Evolutionary conservation across 306 rosid species (phyloP).

Genomic region (Crataegus laevigata): DNA sequence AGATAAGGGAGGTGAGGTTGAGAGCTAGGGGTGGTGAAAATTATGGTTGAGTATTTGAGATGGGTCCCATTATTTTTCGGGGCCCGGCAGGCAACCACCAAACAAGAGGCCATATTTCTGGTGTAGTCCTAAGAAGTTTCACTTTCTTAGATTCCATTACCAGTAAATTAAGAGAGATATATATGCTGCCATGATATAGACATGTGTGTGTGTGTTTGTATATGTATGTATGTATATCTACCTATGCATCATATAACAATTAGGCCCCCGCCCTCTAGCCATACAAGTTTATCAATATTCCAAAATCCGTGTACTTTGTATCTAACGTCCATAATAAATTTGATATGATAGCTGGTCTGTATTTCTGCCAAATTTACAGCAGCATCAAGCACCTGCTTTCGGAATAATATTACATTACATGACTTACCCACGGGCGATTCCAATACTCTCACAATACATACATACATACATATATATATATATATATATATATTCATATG

Average conservation of each 20-base stretch:
- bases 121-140: constrained; percentile 21
- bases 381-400: not conserved
- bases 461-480: no score
- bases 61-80: constrained; percentile 20
- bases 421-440: not conserved
- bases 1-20: not conserved
- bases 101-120: constrained; percentile 40
- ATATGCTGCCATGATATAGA: not conserved
- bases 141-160: constrained; percentile 26
- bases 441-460: not conserved
- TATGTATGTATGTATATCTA: not conserved
- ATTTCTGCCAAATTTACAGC: not conserved
- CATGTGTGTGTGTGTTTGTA: not conserved
- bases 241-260: not conserved
- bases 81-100: constrained; percentile 62
- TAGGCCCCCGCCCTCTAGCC: not conserved
- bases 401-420: not conserved
- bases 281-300: not conserved
- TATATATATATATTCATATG: no score
- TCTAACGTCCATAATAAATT: not conserved
- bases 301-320: not conserved
- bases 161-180: constrained; percentile 11
- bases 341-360: not conserved
- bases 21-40: constrained; percentile 25
- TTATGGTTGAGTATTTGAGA: constrained; percentile 23